Conservation (phyloP, 1,284 basidiomycete genomes). For the Quambalaria eucalypti region DNA sequence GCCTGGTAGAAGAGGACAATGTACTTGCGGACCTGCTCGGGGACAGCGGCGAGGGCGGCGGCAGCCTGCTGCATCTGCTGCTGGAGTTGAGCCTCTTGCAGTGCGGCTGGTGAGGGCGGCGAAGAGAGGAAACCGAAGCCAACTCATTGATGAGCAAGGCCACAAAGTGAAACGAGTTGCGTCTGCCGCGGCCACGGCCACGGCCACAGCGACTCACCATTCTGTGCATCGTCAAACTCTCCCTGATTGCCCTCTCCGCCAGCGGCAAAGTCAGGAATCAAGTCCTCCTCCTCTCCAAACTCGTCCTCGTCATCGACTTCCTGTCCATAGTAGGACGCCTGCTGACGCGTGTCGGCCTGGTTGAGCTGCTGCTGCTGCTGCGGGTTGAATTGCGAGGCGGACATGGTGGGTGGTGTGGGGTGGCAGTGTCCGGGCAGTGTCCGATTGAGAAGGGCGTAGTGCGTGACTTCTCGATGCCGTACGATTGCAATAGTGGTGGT, state of each 20-base stretch:
- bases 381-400: too few species aligned
- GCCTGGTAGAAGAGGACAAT: constrained; percentile 43
- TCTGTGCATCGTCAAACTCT: constrained; percentile 6
- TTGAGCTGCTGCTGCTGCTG: constrained; percentile 1
- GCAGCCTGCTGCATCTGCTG: constrained; percentile 33
- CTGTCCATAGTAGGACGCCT: constrained; percentile 13
- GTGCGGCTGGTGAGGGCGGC: constrained; percentile 13
- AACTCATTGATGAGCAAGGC: not conserved
- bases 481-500: too few species aligned
- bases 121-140: constrained; percentile 1
- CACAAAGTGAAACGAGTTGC: not conserved
- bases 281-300: constrained; percentile 8
- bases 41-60: constrained; percentile 38
- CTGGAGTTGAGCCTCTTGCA: constrained; percentile 31
- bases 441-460: too few species aligned
- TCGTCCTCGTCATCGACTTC: constrained; percentile 16
- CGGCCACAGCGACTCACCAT: not conserved
- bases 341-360: not conserved
- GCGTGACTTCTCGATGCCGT: too few species aligned
- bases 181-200: not conserved
- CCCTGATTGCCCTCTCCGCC: not conserved
- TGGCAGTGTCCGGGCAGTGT: too few species aligned
- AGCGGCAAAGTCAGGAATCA: constrained; percentile 4
- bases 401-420: too few species aligned
- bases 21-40: constrained; percentile 45